These are phyloP conservation scores for Penicillium digitatum DNA, from an alignment of 2,329 filamentous ascomycete species.

Conservation along the genomic window DNA sequence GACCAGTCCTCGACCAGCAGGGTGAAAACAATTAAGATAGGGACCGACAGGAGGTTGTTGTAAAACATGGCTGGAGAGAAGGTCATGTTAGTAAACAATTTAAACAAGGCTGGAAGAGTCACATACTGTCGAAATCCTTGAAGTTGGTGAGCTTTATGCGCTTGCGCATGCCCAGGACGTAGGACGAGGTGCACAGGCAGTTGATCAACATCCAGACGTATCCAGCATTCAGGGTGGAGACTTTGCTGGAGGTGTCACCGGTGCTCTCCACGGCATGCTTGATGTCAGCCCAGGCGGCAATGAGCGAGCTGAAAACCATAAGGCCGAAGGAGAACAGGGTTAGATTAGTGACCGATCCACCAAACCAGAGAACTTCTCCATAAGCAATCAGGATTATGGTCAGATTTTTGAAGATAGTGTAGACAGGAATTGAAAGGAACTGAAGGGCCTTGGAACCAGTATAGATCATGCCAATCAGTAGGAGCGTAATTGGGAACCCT, in stretches of 20 bases:
- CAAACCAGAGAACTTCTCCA: conserved; percentile 97
- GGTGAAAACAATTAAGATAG: conserved; percentile 78
- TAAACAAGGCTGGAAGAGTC: background rate
- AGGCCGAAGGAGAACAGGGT: conserved; percentile 90
- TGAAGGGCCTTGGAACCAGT: conserved; percentile 93
- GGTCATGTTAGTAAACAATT: conserved; percentile 16
- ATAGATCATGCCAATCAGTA: conserved; percentile 99
- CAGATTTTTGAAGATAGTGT: conserved; percentile 99
- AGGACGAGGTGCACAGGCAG: conserved; percentile 88
- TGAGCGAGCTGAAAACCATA: conserved; percentile 91
- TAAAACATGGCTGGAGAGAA: conserved; percentile 84
- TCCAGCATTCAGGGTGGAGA: conserved; percentile 87
- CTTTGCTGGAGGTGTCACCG: conserved; percentile 64
- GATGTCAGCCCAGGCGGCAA: conserved; percentile 97
- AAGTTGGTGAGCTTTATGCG: conserved; percentile 99
- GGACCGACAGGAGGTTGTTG: conserved; percentile 97
- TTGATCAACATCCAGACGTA: conserved; percentile 99
- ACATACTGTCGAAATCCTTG: conserved; percentile 98
- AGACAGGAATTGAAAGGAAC: conserved; percentile 94
- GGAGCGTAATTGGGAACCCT: conserved; percentile 96
- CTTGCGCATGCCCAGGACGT: conserved; percentile 91
- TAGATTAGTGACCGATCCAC: conserved; percentile 81
- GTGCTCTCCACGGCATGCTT: conserved; percentile 71
- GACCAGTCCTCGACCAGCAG: conserved; percentile 92
- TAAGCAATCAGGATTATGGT: conserved; percentile 99